These are phyloP conservation scores for Botrytis medusae DNA, from an alignment of 2,329 filamentous ascomycete genomes.

Conservation along the genomic window DNA sequence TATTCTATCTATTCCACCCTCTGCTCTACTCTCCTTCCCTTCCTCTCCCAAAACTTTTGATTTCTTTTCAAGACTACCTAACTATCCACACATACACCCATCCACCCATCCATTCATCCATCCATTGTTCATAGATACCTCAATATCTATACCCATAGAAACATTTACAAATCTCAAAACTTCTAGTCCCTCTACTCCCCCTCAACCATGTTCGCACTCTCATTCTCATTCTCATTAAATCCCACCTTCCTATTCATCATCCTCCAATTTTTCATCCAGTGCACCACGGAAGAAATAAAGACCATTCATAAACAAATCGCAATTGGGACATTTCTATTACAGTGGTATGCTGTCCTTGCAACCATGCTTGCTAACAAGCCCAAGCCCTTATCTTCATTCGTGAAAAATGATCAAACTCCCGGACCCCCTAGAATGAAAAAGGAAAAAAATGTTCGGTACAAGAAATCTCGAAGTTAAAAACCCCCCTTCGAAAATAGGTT, in stretches of 20 bases:
- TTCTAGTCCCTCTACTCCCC: slow-evolving; percentile 1
- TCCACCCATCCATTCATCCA: not conserved
- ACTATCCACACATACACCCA: not conserved
- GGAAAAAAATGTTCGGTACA: slow-evolving; percentile 28
- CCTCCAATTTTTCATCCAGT: slow-evolving; percentile 11
- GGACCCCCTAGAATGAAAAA: slow-evolving; percentile 17
- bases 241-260: not conserved
- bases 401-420: slow-evolving; percentile 19
- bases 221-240: slow-evolving; percentile 30
- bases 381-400: slow-evolving; percentile 17
- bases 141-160: not conserved
- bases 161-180: slow-evolving; percentile 9
- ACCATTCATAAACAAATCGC: slow-evolving; percentile 20
- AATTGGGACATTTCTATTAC: slow-evolving; percentile 37
- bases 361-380: slow-evolving; percentile 27
- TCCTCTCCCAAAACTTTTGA: not conserved
- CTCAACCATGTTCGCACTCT: not conserved
- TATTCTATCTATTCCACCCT: not conserved
- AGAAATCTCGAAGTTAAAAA: slow-evolving; percentile 29
- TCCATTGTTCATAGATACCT: not conserved
- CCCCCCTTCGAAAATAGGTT: slow-evolving; percentile 8
- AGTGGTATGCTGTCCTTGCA: slow-evolving; percentile 28
- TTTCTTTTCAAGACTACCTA: not conserved
- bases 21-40: not conserved
- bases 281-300: slow-evolving; percentile 9